Percentiles rank a stretch among this genome's conserved stretches.
Conservation (phyloP, 192 early-diverging fungal genomes). For the Coemansia sp. region DNA sequence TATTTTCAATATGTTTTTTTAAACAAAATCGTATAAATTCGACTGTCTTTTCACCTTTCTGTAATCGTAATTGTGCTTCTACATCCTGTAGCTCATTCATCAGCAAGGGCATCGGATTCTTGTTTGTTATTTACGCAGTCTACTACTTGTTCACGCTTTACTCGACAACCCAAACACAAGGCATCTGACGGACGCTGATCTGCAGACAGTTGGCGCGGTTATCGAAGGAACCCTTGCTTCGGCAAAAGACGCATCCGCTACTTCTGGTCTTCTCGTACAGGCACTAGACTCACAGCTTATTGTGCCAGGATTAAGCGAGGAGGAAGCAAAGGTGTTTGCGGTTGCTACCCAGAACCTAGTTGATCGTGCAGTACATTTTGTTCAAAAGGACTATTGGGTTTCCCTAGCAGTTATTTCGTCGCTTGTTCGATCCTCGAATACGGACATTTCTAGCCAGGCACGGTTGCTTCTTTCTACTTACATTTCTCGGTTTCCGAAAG, state of each 20-base stretch:
- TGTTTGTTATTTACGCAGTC: slow-evolving; percentile 41
- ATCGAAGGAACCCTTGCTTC: slow-evolving; percentile 44
- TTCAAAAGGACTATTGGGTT: slow-evolving; percentile 36
- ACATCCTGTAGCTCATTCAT: slow-evolving; percentile 34
- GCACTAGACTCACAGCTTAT: slow-evolving; percentile 11
- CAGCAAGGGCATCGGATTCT: slow-evolving; percentile 28
- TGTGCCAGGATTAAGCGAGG: background rate
- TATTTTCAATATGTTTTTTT: background rate
- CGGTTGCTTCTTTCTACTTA: slow-evolving; percentile 28
- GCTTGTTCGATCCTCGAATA: slow-evolving; percentile 14
- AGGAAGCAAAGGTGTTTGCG: background rate
- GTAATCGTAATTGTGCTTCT: background rate
- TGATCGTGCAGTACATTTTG: slow-evolving; percentile 16
- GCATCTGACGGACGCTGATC: slow-evolving; percentile 30
- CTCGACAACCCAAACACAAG: slow-evolving; percentile 33
- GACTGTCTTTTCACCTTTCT: background rate
- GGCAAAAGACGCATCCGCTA: slow-evolving; percentile 10
- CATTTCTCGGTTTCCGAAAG: slow-evolving; percentile 26
- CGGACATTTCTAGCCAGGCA: slow-evolving; percentile 22
- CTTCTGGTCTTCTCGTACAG: slow-evolving; percentile 33
- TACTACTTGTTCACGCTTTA: slow-evolving; percentile 42
- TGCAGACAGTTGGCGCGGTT: slow-evolving; percentile 20
- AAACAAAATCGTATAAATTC: background rate
- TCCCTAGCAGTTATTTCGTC: slow-evolving; percentile 31
- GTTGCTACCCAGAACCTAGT: slow-evolving; percentile 11